Evolutionary conservation across 75 land plant genomes (phyloP), one percentile per base, ranked within the genome.

Genomic region (Cryptomeria japonica): DNA sequence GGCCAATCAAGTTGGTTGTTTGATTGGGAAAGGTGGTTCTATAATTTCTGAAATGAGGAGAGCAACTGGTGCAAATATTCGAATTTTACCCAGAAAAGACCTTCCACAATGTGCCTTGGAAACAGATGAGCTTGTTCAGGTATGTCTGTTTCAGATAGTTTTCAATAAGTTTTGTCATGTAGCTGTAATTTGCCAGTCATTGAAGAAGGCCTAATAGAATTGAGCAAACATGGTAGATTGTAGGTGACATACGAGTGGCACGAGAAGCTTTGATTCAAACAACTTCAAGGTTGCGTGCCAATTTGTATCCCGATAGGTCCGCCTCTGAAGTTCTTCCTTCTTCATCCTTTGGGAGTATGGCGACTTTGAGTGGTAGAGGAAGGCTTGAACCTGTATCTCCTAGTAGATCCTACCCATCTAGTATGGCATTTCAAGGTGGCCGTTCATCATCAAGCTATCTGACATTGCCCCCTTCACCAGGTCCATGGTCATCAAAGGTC

Each of bases 71-170:
- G 83, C 95, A 32, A 64, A 88, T 49, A 92, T 95, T 41, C 44
- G 89, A 11, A 89, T 95, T 15, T 13, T 95, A 16, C 80, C 89
- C 1, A 76, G 87, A 89, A 86, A 91, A 39, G 90, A 92, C 68
- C 86, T 95, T 49, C 96, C 95, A 18, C 88, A 84, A 41, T 95
- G 96, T 87, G 94, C 91, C 39, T 64, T 91, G 38, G 87, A 88
- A 46, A 95, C 84, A 76, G 92, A 92, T 86, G 92, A 91, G 89
- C 87, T 95, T 32, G 92, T 95, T 11, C 95, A 95, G 92, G 96
- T 95, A 84, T 9, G 87, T 5, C 51, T 2, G 25, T 49, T 13
- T 38, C 32, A n/a, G 19, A n/a, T 6, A 46, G 18, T 86, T 36
- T 68, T 28, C 78, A 36, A 64, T 41, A 86, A 22, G 38, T 46